Percentiles rank a stretch among this genome's conserved stretches.
phyloP scores from a whole-genome alignment of 2,329 filamentous ascomycete species.

The Neopestalotiopsis clavispora region DNA sequence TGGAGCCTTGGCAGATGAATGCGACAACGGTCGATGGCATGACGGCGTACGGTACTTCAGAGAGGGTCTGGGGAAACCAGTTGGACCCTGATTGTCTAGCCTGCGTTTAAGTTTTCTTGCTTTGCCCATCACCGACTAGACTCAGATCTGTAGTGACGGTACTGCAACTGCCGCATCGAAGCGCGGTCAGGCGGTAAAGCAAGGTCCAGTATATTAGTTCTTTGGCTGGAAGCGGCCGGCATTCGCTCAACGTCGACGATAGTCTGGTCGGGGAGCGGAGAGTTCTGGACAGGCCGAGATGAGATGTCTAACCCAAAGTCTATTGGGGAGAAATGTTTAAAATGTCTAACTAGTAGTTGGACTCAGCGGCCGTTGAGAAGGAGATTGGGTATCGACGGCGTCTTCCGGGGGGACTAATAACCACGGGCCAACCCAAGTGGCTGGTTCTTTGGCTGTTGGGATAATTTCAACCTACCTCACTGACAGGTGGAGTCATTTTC shows the following conservation, averaged over 20 bases:
- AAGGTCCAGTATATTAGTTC: not conserved
- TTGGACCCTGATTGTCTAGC: slow-evolving; percentile 32
- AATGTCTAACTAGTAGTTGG: not conserved
- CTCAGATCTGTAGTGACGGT: not conserved
- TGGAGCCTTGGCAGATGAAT: slow-evolving; percentile 40
- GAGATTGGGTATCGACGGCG: not conserved
- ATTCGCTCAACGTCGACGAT: not conserved
- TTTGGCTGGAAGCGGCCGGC: not conserved
- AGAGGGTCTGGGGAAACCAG: slow-evolving; percentile 35
- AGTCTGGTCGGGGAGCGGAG: not conserved
- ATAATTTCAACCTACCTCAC: too few relatives aligned
- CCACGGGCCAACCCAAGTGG: not conserved
- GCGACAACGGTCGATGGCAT: slow-evolving; percentile 19
- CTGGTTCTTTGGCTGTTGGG: too few relatives aligned
- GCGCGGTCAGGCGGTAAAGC: not conserved
- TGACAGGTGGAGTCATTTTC: too few relatives aligned
- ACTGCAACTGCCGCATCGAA: not conserved
- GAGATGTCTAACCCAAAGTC: not conserved
- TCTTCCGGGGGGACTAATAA: not conserved
- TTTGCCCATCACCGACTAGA: not conserved
- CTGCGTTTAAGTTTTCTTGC: slow-evolving; percentile 1
- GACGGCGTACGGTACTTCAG: slow-evolving; percentile 27
- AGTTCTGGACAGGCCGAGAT: not conserved
- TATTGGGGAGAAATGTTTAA: not conserved
- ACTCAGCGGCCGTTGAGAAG: not conserved